phyloP scores from a whole-genome alignment of 148 eudicot genomes.

The Vaccinium darrowii region DNA sequence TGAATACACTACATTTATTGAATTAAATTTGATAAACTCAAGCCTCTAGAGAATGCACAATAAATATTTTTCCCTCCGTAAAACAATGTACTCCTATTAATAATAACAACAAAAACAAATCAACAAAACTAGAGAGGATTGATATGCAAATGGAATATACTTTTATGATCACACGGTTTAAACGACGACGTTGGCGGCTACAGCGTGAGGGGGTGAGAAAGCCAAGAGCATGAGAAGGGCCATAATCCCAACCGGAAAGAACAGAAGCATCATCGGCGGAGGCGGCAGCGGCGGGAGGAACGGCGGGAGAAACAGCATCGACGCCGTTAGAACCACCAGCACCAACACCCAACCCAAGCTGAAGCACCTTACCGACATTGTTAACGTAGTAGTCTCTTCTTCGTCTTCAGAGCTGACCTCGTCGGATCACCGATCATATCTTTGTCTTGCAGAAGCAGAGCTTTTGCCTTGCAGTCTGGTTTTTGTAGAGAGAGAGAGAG shows the following conservation, averaged over 20 bases:
- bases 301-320: conserved; percentile 42
- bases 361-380: background rate
- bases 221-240: conserved; percentile 42
- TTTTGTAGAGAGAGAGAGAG: background rate
- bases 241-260: conserved; percentile 53
- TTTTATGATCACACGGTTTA: background rate
- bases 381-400: background rate
- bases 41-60: too few relatives aligned
- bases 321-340: conserved; percentile 32
- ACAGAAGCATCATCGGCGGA: conserved; percentile 43
- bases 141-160: background rate
- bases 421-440: background rate
- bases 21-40: background rate
- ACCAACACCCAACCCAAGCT: conserved; percentile 19
- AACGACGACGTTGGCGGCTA: conserved; percentile 26
- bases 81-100: background rate
- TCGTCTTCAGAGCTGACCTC: background rate
- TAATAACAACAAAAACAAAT: background rate
- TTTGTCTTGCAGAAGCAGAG: background rate
- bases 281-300: conserved; percentile 55
- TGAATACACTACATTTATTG: background rate
- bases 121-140: background rate
- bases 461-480: background rate
- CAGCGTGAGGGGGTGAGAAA: conserved; percentile 25
- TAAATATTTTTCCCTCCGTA: background rate